Evolutionary conservation across 371 early-diverging fungal species (phyloP).

Genomic region (Apophysomyces ossiformis): DNA sequence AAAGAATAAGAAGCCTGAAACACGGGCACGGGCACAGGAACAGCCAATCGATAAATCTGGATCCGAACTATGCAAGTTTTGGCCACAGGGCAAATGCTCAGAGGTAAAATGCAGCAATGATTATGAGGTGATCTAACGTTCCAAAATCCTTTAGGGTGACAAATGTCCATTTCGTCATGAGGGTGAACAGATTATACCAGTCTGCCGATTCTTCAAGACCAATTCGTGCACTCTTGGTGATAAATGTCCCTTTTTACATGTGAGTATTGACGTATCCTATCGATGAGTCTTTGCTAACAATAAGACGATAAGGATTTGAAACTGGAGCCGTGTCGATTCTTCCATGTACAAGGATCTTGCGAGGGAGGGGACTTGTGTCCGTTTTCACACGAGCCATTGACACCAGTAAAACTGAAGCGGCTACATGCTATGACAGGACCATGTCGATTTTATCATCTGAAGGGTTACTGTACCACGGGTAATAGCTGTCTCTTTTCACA

Average conservation of each 20-base stretch:
- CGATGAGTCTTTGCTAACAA: background rate
- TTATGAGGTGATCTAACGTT: background rate
- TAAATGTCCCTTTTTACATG: constrained; percentile 38
- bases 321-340: constrained; percentile 45
- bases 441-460: constrained; percentile 44
- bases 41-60: background rate
- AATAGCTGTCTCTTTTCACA: constrained; percentile 40
- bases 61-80: background rate
- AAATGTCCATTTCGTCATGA: constrained; percentile 31
- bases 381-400: constrained; percentile 38
- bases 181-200: constrained; percentile 6
- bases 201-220: constrained; percentile 37
- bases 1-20: no score
- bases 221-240: constrained; percentile 30
- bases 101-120: background rate
- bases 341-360: constrained; percentile 32
- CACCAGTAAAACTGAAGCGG: constrained; percentile 1
- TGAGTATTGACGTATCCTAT: constrained; percentile 14
- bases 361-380: constrained; percentile 25
- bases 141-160: constrained; percentile 17
- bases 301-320: constrained; percentile 29
- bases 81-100: background rate
- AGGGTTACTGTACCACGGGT: constrained; percentile 40
- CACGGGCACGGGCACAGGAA: background rate
- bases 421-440: constrained; percentile 33